Conservation (phyloP, 331 rosid genomes). For the Malus hybrid region DNA sequence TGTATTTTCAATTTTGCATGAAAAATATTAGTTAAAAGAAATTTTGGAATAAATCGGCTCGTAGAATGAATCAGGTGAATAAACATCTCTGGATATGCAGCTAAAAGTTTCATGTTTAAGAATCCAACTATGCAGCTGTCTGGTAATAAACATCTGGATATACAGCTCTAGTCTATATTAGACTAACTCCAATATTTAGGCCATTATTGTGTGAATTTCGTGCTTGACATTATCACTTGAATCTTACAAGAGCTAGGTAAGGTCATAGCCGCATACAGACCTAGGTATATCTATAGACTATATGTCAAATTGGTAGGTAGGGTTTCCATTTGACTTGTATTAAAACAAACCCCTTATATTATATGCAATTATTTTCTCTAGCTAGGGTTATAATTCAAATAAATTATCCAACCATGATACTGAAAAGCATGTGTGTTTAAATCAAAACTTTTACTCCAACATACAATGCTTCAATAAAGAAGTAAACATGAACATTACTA, state of each 20-base stretch:
- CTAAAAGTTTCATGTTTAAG: background rate
- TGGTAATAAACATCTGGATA: too few relatives aligned
- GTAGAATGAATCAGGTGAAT: background rate
- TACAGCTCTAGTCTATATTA: background rate
- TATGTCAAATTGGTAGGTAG: background rate
- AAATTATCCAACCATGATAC: background rate
- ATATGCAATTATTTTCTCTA: background rate
- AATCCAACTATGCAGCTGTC: background rate
- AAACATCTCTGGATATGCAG: too few relatives aligned
- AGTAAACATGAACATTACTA: too few relatives aligned
- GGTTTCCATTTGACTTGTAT: background rate
- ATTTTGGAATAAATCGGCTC: background rate
- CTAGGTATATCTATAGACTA: background rate
- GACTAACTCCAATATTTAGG: background rate
- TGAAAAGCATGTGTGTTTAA: constrained; percentile 1
- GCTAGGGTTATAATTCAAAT: background rate
- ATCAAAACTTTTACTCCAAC: too few relatives aligned
- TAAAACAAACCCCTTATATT: background rate
- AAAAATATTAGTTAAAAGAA: too few relatives aligned
- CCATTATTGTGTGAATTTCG: background rate
- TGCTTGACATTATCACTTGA: background rate
- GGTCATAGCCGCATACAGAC: background rate
- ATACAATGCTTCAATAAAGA: too few relatives aligned
- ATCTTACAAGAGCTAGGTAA: background rate
- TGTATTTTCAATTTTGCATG: background rate